Conservation (phyloP, 2,329 filamentous ascomycete species). For the Ophiostoma pallidulum region DNA sequence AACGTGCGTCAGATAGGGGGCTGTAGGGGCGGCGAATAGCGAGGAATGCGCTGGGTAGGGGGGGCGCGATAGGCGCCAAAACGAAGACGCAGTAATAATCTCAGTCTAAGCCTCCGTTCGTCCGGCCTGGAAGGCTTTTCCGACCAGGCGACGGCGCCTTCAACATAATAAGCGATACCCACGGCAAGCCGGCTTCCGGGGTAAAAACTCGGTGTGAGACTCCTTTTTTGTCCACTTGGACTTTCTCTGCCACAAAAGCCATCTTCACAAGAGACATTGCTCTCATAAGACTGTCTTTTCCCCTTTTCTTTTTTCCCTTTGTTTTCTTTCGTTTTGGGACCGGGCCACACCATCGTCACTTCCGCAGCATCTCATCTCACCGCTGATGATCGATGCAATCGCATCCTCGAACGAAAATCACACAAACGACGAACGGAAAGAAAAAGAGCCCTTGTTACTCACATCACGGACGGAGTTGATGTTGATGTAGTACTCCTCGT, state of each 20-base stretch:
- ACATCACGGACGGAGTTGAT: conserved; percentile 99
- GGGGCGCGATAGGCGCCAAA: conserved; percentile 19
- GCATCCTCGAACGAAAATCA: neutral
- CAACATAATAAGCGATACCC: conserved; percentile 3
- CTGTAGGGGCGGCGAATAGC: neutral
- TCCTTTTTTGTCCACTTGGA: neutral
- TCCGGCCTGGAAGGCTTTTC: conserved; percentile 21
- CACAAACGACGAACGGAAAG: conserved; percentile 5
- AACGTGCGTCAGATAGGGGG: conserved; percentile 3
- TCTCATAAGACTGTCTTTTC: neutral
- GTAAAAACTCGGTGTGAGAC: neutral
- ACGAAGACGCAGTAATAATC: conserved; percentile 22
- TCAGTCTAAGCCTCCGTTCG: conserved; percentile 37
- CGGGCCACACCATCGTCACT: neutral
- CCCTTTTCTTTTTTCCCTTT: neutral
- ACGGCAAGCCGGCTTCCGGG: neutral
- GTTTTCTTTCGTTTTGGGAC: no score
- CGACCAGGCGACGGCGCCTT: neutral
- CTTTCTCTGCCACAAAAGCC: neutral
- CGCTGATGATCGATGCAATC: neutral
- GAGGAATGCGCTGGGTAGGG: neutral
- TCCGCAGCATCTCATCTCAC: neutral
- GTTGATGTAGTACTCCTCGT: conserved; percentile 99
- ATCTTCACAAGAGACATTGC: no score
- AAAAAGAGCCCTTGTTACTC: no score